A percentile compares a stretch with the other conserved stretches of the same genome.
These are phyloP conservation scores for Solanum hybrid DNA, from an alignment of 305 asterid genomes.

Conservation along the genomic window DNA sequence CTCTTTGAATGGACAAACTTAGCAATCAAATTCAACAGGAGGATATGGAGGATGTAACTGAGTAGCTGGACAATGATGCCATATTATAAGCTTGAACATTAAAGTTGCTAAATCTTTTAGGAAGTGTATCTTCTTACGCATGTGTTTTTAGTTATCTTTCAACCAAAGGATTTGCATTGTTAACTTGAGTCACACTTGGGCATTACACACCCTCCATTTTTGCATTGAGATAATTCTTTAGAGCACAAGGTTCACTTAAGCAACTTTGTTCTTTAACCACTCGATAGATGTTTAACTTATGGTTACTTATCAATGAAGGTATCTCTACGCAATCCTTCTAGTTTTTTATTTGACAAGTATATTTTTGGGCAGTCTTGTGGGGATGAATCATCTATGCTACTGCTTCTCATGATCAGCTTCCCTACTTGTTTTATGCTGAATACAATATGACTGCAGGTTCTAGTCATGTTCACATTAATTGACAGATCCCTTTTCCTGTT, in stretches of 20 bases:
- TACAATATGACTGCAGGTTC: not conserved
- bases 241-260: not conserved
- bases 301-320: not conserved
- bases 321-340: not conserved
- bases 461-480: constrained; percentile 8
- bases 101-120: not conserved
- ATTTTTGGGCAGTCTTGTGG: not conserved
- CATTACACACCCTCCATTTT: not conserved
- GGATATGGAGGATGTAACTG: not conserved
- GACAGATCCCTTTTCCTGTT: constrained; percentile 18
- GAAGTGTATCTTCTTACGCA: not conserved
- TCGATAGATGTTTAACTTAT: not conserved
- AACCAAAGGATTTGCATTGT: not conserved
- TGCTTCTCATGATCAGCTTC: not conserved
- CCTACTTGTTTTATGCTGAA: not conserved
- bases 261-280: not conserved
- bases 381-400: not conserved
- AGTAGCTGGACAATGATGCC: not conserved
- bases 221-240: not conserved
- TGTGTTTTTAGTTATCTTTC: not conserved
- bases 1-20: not conserved
- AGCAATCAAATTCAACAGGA: not conserved
- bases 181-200: not conserved
- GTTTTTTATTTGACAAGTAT: not conserved
- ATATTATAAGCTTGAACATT: not conserved